Base-by-base conservation (phyloP, 176 grass and related monocot species). In the Paspalum vaginatum region DNA sequence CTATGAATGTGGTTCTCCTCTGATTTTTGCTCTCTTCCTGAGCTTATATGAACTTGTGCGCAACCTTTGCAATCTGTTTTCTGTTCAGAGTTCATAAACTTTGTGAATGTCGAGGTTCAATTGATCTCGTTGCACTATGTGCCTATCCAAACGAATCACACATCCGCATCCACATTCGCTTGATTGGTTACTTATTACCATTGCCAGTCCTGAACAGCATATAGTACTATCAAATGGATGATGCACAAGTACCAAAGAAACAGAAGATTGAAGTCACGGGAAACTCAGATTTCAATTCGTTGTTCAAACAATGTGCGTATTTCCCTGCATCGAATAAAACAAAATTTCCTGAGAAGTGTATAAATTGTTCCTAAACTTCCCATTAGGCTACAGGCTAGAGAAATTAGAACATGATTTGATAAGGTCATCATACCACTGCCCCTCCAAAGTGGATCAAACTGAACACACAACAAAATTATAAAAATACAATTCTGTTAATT, bases 391-490 rank as follows among this genome's bases (percentile, higher is more conserved):
- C 46, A 65, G 5, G 56, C 20, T 41, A 71, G 26, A 40, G 17
- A 39, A 54, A 10, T 50, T 41, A 60, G 41, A 67, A 73, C 41
- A 86, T 41, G 64, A 79, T 45, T 62, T 20, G 41, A 68, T n/a
- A 72, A 83, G 26, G 22, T 39, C 51, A 21, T 37, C 53, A 75
- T 60, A 26, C 21, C 7, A 38, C 21, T 61, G 11, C 61, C 57
- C 38, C 24, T 25, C 16, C 38, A 48, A 72, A 41, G 2, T 61
- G 11, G 13, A 44, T 18, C 32, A 74, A 43, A 63, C 24, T 38
- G 22, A 64, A 64, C 67, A 61, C 42, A 39, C 44, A 71, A 65
- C 46, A 57, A 43, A 42, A 38, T 8, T 18, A 72, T 4, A 56
- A 81, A 9, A 12, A 13, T 7, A 71, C 41, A 66, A n/a, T 24